A percentile compares a stretch with the other conserved stretches of the same genome.
These are phyloP conservation scores for Psidium guajava DNA, from an alignment of 345 rosid genomes.

Conservation along the genomic window DNA sequence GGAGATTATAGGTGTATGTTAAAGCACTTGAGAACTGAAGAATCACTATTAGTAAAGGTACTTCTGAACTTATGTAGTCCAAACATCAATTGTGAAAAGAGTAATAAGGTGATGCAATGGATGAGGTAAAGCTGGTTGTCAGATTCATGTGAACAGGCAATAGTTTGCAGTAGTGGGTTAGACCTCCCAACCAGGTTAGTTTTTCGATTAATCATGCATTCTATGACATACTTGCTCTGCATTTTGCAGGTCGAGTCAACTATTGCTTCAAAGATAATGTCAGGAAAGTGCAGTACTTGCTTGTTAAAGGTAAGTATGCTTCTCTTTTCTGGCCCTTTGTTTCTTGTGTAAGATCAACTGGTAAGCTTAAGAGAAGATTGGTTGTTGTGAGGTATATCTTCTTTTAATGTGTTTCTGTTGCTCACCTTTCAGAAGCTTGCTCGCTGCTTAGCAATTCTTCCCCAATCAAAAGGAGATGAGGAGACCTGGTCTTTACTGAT, in stretches of 20 bases:
- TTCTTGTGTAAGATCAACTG: neutral
- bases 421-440: slow-evolving; percentile 54
- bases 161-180: neutral
- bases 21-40: neutral
- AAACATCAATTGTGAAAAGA: neutral
- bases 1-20: neutral
- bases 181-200: neutral
- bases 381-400: slow-evolving; percentile 1
- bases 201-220: neutral
- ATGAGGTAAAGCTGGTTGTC: neutral
- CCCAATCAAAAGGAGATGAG: slow-evolving; percentile 71
- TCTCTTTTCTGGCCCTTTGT: neutral
- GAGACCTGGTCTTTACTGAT: slow-evolving; percentile 67
- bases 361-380: neutral
- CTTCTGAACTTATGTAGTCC: neutral
- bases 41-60: neutral
- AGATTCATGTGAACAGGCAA: neutral
- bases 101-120: neutral
- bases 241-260: slow-evolving; percentile 58
- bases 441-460: slow-evolving; percentile 71
- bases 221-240: neutral
- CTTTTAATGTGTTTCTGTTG: neutral
- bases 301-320: slow-evolving; percentile 43
- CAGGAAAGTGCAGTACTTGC: slow-evolving; percentile 39
- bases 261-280: slow-evolving; percentile 51